phyloP scores from a whole-genome alignment of 2,329 filamentous ascomycete genomes.

The Epichloe brachyelytri region DNA sequence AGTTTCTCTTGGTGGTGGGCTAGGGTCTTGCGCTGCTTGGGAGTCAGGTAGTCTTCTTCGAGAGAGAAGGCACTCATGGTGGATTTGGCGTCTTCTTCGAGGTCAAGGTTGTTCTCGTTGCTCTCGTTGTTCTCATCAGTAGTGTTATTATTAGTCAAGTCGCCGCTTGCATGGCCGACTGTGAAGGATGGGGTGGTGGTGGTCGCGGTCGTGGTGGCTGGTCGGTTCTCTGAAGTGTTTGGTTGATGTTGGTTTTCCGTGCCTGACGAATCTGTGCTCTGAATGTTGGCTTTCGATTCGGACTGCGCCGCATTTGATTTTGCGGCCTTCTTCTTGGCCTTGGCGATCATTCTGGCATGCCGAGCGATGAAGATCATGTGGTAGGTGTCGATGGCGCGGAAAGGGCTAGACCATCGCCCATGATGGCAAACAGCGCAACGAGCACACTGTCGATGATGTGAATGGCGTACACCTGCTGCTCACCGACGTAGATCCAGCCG shows the following conservation, averaged over 20 bases:
- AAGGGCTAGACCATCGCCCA: slow-evolving; percentile 60
- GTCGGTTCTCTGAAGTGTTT: background rate
- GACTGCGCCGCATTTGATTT: background rate
- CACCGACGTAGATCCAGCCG: slow-evolving; percentile 75
- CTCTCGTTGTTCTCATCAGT: slow-evolving; percentile 9
- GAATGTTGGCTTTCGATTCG: slow-evolving; percentile 9
- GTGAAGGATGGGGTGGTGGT: background rate
- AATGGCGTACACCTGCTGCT: slow-evolving; percentile 54
- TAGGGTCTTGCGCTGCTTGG: slow-evolving; percentile 54
- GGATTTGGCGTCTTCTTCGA: slow-evolving; percentile 28
- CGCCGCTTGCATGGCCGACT: slow-evolving; percentile 23
- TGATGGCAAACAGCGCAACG: slow-evolving; percentile 57
- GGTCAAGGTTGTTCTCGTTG: background rate
- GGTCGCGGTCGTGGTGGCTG: background rate
- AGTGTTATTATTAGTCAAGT: slow-evolving; percentile 20
- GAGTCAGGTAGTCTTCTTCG: slow-evolving; percentile 49
- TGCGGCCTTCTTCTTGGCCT: slow-evolving; percentile 26
- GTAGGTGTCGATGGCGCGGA: slow-evolving; percentile 70
- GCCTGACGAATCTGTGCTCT: background rate
- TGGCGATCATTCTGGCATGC: slow-evolving; percentile 34
- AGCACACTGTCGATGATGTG: slow-evolving; percentile 60
- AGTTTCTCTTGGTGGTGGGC: slow-evolving; percentile 71
- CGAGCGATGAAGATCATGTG: slow-evolving; percentile 75
- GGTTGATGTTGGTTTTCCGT: background rate
- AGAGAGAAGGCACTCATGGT: slow-evolving; percentile 23